Percentiles rank a stretch among this genome's conserved stretches.
phyloP scores from a whole-genome alignment of 805 yeast genomes.

The Yamadazyma sp. region DNA sequence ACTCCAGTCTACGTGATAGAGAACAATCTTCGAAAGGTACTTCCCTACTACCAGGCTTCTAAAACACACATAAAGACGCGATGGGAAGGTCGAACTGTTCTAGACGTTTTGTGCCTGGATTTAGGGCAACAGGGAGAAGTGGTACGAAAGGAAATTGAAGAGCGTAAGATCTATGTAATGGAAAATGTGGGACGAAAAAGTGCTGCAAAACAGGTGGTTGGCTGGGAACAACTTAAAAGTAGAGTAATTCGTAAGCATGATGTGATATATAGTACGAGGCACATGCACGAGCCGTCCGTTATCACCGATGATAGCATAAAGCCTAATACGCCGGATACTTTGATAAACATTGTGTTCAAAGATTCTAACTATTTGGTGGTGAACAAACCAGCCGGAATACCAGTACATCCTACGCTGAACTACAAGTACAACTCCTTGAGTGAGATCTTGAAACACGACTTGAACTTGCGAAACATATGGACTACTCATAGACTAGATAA shows the following conservation, averaged over 20 bases:
- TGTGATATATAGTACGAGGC: conserved; percentile 29
- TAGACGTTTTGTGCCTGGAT: conserved; percentile 32
- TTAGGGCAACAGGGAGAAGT: conserved; percentile 30
- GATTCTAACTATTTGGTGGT: conserved; percentile 42
- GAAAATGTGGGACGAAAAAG: conserved; percentile 21
- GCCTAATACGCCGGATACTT: conserved; percentile 12
- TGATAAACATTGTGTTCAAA: conserved; percentile 31
- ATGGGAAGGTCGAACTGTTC: conserved; percentile 35
- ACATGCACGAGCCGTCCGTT: conserved; percentile 49
- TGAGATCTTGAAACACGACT: conserved; percentile 39
- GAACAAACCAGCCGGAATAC: conserved; percentile 53
- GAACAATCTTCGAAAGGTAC: conserved; percentile 35
- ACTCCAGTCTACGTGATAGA: conserved; percentile 14
- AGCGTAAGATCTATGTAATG: conserved; percentile 26
- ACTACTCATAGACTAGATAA: conserved; percentile 52
- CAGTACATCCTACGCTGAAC: conserved; percentile 53
- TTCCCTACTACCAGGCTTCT: conserved; percentile 33
- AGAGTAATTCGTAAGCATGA: conserved; percentile 24
- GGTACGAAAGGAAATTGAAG: conserved; percentile 25
- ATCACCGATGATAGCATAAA: conserved; percentile 16
- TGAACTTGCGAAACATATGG: conserved; percentile 31
- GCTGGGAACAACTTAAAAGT: conserved; percentile 18
- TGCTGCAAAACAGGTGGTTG: conserved; percentile 20
- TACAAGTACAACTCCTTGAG: conserved; percentile 44
- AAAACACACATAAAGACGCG: conserved; percentile 37